Percentiles rank a stretch among this genome's conserved stretches.
These are phyloP conservation scores for Rhizophora apiculata DNA, from an alignment of 345 rosid species.

Conservation along the genomic window DNA sequence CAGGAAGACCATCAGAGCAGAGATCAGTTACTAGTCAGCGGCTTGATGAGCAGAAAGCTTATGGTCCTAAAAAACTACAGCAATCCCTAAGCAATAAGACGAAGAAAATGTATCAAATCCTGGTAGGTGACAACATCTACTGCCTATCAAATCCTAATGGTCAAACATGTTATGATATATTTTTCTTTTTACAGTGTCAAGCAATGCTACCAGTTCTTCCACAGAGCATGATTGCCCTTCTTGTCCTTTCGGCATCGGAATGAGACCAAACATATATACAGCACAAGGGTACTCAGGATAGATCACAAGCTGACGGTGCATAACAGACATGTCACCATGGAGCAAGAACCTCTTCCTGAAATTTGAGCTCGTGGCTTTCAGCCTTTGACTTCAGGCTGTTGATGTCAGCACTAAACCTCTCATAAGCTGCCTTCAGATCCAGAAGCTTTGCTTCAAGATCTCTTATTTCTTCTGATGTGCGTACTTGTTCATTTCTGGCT, in stretches of 20 bases:
- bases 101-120: slow-evolving; percentile 1
- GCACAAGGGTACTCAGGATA: not conserved
- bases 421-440: slow-evolving; percentile 43
- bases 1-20: too few species aligned
- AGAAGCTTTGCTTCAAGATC: slow-evolving; percentile 45
- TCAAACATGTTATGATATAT: not conserved
- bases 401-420: slow-evolving; percentile 36
- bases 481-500: slow-evolving; percentile 40
- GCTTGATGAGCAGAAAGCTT: not conserved
- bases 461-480: slow-evolving; percentile 39
- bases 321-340: slow-evolving; percentile 46
- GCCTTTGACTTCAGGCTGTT: slow-evolving; percentile 40
- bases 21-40: too few species aligned
- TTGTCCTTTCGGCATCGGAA: slow-evolving; percentile 10
- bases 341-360: slow-evolving; percentile 45
- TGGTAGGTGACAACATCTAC: not conserved
- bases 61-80: not conserved
- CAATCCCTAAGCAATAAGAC: not conserved
- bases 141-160: slow-evolving; percentile 1
- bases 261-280: slow-evolving; percentile 4
- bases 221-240: not conserved
- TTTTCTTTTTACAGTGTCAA: slow-evolving; percentile 1
- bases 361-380: slow-evolving; percentile 46
- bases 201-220: slow-evolving; percentile 3
- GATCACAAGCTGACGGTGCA: not conserved